phyloP scores from a whole-genome alignment of 495 filamentous ascomycete genomes.

The Daldinia childiae region DNA sequence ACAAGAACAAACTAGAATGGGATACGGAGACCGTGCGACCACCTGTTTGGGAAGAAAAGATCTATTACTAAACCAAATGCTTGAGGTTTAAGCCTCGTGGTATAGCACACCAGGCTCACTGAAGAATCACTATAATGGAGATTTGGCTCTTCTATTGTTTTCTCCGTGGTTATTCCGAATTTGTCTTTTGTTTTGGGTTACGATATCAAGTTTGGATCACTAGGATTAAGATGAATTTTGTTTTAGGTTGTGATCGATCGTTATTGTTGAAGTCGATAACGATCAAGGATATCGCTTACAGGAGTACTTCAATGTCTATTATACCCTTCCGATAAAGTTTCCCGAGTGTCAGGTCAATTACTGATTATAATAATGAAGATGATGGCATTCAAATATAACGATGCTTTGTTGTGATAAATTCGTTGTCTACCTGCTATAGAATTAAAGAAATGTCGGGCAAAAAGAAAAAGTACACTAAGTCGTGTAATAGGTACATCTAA shows the following conservation, averaged over 20 bases:
- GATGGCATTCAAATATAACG: conserved; percentile 5
- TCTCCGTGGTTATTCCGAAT: neutral
- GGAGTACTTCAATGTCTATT: conserved; percentile 28
- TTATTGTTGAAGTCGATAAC: conserved; percentile 11
- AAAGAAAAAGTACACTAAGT: neutral
- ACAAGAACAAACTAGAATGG: conserved; percentile 83
- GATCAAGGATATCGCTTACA: conserved; percentile 14
- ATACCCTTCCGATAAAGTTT: conserved; percentile 32
- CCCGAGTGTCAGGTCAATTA: conserved; percentile 23
- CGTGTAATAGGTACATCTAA: too few species aligned
- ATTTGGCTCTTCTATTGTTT: neutral
- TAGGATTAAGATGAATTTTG: neutral
- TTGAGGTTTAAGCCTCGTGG: conserved; percentile 12
- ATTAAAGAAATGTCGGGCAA: neutral
- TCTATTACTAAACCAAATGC: conserved; percentile 55
- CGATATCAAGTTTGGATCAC: conserved; percentile 9
- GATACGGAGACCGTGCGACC: conserved; percentile 74
- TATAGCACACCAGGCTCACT: neutral
- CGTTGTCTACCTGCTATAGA: too few species aligned
- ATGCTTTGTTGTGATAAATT: neutral
- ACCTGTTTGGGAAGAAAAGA: conserved; percentile 82
- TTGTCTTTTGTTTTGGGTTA: conserved; percentile 6
- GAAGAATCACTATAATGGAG: neutral
- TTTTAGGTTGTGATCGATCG: neutral
- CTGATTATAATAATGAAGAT: conserved; percentile 17